phyloP scores from a whole-genome alignment of 192 early-diverging fungal species.

The Chytriomyces sp. region DNA sequence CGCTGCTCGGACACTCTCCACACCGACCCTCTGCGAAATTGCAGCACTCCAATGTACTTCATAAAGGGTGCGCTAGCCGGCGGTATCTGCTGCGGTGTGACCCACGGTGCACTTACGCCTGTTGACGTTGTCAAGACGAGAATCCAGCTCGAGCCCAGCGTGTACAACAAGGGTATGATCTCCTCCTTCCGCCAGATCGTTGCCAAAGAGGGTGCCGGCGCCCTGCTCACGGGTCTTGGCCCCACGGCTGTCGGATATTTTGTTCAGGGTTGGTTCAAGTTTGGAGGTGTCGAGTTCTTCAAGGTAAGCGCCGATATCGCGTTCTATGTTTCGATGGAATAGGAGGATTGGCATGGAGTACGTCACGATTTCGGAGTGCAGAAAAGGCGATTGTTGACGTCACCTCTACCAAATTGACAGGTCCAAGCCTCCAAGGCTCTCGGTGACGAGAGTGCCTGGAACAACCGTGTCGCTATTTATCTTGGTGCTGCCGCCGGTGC shows the following conservation, averaged over 20 bases:
- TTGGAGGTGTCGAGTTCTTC: constrained; percentile 89
- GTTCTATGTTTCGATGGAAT: not conserved
- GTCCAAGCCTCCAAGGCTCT: constrained; percentile 57
- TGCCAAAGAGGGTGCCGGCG: constrained; percentile 68
- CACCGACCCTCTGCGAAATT: no score
- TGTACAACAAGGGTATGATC: constrained; percentile 43
- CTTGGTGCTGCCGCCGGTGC: constrained; percentile 64
- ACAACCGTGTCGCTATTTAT: constrained; percentile 68
- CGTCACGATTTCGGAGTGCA: constrained; percentile 55
- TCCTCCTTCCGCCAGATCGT: constrained; percentile 44
- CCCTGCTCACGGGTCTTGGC: constrained; percentile 72
- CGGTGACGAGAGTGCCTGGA: constrained; percentile 55
- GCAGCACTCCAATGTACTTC: constrained; percentile 23
- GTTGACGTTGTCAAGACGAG: constrained; percentile 78
- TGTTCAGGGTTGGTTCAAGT: constrained; percentile 83
- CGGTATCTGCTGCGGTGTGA: constrained; percentile 46
- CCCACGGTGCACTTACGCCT: constrained; percentile 49
- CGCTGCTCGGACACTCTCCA: no score
- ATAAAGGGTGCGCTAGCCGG: constrained; percentile 37
- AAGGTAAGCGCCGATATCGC: constrained; percentile 59
- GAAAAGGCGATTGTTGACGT: constrained; percentile 54
- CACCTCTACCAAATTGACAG: constrained; percentile 59
- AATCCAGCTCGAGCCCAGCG: constrained; percentile 65
- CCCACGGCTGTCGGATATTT: constrained; percentile 88
- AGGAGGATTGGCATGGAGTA: not conserved